These are phyloP conservation scores for Epichloe amarillans DNA, from an alignment of 2,329 filamentous ascomycete genomes.

Conservation along the genomic window DNA sequence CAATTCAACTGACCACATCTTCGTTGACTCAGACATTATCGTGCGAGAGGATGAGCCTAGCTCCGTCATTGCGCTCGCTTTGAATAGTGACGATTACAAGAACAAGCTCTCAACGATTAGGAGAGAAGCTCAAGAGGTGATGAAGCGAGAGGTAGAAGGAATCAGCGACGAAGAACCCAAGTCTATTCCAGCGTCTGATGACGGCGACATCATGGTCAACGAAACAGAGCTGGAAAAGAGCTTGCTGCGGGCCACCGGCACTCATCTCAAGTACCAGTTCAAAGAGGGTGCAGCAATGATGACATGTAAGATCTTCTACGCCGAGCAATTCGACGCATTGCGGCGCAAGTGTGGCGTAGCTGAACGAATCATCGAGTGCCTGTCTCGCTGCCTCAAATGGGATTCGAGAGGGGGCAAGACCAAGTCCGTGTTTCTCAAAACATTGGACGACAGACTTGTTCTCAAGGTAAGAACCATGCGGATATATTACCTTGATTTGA, in stretches of 20 bases:
- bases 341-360: conserved; percentile 84
- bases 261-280: conserved; percentile 93
- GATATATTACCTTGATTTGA: too few relatives aligned
- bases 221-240: conserved; percentile 75
- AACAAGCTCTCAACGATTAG: conserved; percentile 61
- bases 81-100: conserved; percentile 79
- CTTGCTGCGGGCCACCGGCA: conserved; percentile 70
- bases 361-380: conserved; percentile 85
- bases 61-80: conserved; percentile 84
- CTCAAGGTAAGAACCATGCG: conserved; percentile 45
- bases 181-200: conserved; percentile 22
- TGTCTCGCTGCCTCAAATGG: conserved; percentile 94
- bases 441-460: conserved; percentile 84
- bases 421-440: conserved; percentile 94
- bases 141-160: conserved; percentile 23
- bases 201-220: conserved; percentile 28
- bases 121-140: conserved; percentile 30
- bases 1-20: conserved; percentile 79
- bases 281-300: conserved; percentile 86
- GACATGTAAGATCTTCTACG: conserved; percentile 97
- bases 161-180: conserved; percentile 16
- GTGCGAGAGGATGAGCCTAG: conserved; percentile 95
- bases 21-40: conserved; percentile 92
- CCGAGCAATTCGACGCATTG: conserved; percentile 92
- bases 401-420: conserved; percentile 97